Evolutionary conservation across 2,329 filamentous ascomycete species (phyloP).

Genomic region (Scytalidium lignicola): DNA sequence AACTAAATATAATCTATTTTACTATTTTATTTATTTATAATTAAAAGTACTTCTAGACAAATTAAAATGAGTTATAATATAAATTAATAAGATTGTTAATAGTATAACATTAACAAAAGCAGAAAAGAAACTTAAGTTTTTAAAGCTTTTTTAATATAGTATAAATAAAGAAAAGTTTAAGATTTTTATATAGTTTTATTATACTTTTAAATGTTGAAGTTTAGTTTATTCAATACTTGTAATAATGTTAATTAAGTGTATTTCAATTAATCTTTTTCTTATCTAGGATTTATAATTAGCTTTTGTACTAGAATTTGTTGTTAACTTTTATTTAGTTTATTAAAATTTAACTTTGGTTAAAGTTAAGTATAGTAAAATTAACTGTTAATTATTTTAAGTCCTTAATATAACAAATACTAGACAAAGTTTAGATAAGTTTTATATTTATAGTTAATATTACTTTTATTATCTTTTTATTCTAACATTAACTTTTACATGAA

Average conservation of each 20-base stretch:
- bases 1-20: slow-evolving; percentile 39
- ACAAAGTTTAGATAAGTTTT: too few relatives aligned
- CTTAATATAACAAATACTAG: too few relatives aligned
- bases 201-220: not conserved
- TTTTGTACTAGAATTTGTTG: too few relatives aligned
- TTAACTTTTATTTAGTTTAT: too few relatives aligned
- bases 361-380: too few relatives aligned
- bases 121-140: not conserved
- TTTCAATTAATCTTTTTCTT: not conserved
- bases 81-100: not conserved
- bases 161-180: not conserved
- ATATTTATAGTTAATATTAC: too few relatives aligned
- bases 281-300: too few relatives aligned
- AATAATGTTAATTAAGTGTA: not conserved
- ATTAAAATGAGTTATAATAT: not conserved
- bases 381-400: too few relatives aligned
- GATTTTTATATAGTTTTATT: not conserved
- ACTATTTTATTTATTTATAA: slow-evolving; percentile 3
- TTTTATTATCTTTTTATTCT: too few relatives aligned
- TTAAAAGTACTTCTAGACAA: slow-evolving; percentile 4
- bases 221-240: not conserved
- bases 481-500: too few relatives aligned
- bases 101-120: not conserved
- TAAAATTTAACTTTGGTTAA: too few relatives aligned
- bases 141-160: not conserved